Evolutionary conservation across 1,284 basidiomycete genomes (phyloP).

Genomic region (Moesziomyces globuligerus): DNA sequence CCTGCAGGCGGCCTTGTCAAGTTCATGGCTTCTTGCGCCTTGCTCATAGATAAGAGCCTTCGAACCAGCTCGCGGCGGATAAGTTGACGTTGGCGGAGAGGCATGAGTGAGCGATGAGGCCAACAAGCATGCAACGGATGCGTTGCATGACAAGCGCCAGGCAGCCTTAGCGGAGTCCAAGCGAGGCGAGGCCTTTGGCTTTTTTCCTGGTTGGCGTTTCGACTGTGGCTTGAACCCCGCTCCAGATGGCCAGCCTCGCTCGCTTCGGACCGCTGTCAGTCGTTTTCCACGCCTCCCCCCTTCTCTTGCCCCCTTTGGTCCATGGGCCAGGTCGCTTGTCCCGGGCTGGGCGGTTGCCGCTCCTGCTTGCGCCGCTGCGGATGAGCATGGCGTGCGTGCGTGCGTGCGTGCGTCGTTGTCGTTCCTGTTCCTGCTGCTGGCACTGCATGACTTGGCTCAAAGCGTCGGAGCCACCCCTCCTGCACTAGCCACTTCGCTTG

Average conservation of each 20-base stretch:
- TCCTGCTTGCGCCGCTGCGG: background rate
- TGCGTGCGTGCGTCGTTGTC: background rate
- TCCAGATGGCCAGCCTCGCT: background rate
- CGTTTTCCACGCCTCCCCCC: background rate
- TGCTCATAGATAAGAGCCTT: no score
- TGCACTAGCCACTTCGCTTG: background rate
- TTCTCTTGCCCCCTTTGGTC: no score
- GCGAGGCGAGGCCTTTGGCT: background rate
- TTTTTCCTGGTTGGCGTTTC: background rate
- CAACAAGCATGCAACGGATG: no score
- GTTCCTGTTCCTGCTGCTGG: slow-evolving; percentile 3
- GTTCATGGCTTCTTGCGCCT: no score
- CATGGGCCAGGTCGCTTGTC: no score
- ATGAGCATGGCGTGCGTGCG: no score
- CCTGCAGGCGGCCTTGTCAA: no score
- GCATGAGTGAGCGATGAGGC: no score
- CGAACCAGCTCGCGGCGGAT: no score
- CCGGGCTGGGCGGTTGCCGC: background rate
- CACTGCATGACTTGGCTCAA: background rate
- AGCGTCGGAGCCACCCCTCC: slow-evolving; percentile 8
- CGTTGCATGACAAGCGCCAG: background rate
- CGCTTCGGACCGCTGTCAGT: background rate
- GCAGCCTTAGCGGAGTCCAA: background rate
- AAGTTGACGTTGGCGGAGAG: no score
- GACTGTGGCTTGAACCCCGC: slow-evolving; percentile 10